Evolutionary conservation across 2,329 filamentous ascomycete genomes (phyloP).

Genomic region (Biscogniauxia marginata): DNA sequence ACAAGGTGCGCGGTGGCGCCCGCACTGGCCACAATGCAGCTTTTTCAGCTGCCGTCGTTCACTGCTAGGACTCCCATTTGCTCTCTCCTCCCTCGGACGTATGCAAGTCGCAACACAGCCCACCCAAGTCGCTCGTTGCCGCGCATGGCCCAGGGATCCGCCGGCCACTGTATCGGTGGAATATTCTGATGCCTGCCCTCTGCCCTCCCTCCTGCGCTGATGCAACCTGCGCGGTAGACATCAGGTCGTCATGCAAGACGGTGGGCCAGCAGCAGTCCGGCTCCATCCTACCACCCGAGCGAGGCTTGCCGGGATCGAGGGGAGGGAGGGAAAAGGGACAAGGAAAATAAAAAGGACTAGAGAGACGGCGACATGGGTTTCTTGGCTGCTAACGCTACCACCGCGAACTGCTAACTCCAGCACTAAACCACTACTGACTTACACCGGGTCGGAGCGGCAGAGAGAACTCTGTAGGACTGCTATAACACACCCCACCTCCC

Average conservation of each 20-base stretch:
- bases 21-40: constrained; percentile 31
- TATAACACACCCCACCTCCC: constrained; percentile 53
- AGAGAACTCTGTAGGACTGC: constrained; percentile 11
- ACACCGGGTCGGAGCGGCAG: constrained; percentile 12
- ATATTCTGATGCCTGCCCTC: constrained; percentile 20
- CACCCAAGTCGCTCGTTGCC: constrained; percentile 9
- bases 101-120: constrained; percentile 36
- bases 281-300: neutral
- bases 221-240: constrained; percentile 11
- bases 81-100: constrained; percentile 19
- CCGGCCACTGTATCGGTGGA: constrained; percentile 23
- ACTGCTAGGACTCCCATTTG: constrained; percentile 29
- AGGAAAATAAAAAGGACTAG: neutral
- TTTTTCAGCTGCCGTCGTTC: constrained; percentile 32
- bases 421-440: neutral
- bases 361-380: neutral
- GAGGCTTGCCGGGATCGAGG: neutral
- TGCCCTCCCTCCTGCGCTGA: constrained; percentile 11
- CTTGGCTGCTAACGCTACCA: neutral
- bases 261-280: constrained; percentile 14
- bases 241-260: constrained; percentile 20
- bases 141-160: constrained; percentile 16
- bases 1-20: constrained; percentile 22
- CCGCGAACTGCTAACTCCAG: neutral
- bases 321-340: neutral